Evolutionary conservation across 176 grass and related monocot species (phyloP).

Genomic region (Poa annua): DNA sequence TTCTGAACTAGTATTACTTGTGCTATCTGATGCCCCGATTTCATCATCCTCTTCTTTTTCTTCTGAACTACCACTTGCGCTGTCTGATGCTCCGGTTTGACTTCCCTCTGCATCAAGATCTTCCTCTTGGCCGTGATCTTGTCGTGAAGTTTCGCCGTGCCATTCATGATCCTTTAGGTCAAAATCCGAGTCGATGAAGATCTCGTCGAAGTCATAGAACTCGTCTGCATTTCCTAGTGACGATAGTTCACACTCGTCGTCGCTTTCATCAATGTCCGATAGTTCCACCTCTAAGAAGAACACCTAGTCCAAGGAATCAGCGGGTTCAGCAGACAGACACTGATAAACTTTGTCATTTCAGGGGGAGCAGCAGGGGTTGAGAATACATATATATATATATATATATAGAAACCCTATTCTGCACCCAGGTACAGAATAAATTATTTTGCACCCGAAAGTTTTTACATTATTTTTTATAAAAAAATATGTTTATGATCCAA

Average conservation of each 20-base stretch:
- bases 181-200: neutral
- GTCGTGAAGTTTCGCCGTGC: neutral
- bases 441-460: too few species aligned
- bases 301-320: constrained; percentile 34
- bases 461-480: too few species aligned
- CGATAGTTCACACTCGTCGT: constrained; percentile 33
- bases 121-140: neutral
- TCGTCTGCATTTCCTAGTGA: constrained; percentile 40
- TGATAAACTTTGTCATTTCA: neutral
- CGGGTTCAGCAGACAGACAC: neutral
- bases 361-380: neutral
- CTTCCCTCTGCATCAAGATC: neutral
- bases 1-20: neutral
- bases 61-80: neutral
- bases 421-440: too few species aligned
- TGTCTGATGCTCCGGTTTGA: neutral
- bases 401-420: too few species aligned
- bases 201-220: constrained; percentile 60
- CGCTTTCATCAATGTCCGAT: constrained; percentile 40
- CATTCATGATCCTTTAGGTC: neutral
- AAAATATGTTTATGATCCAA: too few species aligned
- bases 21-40: neutral
- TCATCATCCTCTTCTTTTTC: constrained; percentile 19
- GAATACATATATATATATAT: constrained; percentile 6
- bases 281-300: constrained; percentile 53